A percentile compares a stretch with the other conserved stretches of the same genome.
phyloP scores from a whole-genome alignment of 371 early-diverging fungal genomes.

The Rhizomucor miehei region DNA sequence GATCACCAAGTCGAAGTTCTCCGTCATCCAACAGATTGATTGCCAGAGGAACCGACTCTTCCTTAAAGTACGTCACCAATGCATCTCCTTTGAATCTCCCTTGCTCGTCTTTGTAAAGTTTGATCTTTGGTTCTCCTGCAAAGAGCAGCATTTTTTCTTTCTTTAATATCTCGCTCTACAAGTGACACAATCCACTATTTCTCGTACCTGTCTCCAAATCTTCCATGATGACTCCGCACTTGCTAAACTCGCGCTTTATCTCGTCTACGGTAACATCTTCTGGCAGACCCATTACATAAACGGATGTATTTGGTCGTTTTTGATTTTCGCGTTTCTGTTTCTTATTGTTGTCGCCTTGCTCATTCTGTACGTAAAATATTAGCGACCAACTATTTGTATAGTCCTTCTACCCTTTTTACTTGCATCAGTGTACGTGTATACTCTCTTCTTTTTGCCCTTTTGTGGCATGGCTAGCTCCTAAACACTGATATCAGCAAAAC shows the following conservation, averaged over 20 bases:
- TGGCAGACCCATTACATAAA: conserved; percentile 89
- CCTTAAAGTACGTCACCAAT: conserved; percentile 85
- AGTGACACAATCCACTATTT: no score
- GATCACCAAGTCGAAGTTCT: conserved; percentile 67
- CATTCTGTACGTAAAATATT: conserved; percentile 16
- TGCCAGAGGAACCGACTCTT: conserved; percentile 85
- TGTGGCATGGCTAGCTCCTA: conserved; percentile 22
- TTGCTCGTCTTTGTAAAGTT: conserved; percentile 76
- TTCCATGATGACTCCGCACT: conserved; percentile 90
- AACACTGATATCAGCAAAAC: not conserved
- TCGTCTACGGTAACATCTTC: conserved; percentile 79
- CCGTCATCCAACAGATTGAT: conserved; percentile 84
- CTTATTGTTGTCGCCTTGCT: conserved; percentile 21
- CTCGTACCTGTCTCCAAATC: conserved; percentile 70
- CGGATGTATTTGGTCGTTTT: conserved; percentile 63
- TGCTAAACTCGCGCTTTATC: conserved; percentile 72
- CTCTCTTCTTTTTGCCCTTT: conserved; percentile 35
- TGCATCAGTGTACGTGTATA: conserved; percentile 38
- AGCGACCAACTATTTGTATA: no score
- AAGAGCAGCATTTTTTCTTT: no score
- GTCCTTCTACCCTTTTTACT: not conserved
- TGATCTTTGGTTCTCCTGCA: conserved; percentile 82
- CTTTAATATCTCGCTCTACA: no score
- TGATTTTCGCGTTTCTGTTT: conserved; percentile 49
- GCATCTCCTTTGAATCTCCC: conserved; percentile 86